Percentiles rank a stretch among this genome's conserved stretches.
Conservation (phyloP, 208 protist genomes). For the Giardia duodenalis region DNA sequence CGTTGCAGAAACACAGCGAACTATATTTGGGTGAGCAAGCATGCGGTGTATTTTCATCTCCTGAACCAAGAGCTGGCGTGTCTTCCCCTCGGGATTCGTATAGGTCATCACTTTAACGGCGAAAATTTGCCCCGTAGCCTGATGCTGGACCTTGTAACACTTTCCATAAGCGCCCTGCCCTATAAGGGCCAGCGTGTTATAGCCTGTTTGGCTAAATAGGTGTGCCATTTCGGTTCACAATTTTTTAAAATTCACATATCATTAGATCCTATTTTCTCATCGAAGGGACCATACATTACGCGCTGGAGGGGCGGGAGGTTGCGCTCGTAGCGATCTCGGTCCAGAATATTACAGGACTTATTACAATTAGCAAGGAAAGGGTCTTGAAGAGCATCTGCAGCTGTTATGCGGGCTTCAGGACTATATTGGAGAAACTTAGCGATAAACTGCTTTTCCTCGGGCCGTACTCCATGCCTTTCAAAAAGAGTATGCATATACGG, state of each 20-base stretch:
- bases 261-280: too few species aligned
- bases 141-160: background rate
- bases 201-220: background rate
- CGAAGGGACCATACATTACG: too few species aligned
- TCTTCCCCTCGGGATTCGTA: conserved; percentile 59
- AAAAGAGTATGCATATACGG: background rate
- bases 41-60: conserved; percentile 51
- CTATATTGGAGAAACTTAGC: background rate
- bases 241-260: too few species aligned
- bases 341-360: background rate
- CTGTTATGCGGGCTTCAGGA: background rate
- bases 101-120: conserved; percentile 51
- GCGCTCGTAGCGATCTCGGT: background rate
- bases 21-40: conserved; percentile 14
- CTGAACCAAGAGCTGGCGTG: conserved; percentile 61
- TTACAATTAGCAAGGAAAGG: background rate
- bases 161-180: conserved; percentile 23
- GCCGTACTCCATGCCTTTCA: background rate
- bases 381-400: background rate
- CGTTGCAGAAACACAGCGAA: conserved; percentile 28
- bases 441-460: background rate
- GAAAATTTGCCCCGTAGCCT: conserved; percentile 27
- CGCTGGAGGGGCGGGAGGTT: background rate
- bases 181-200: background rate
- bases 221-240: background rate